Percentiles rank a stretch among this genome's conserved stretches.
phyloP scores from a whole-genome alignment of 805 yeast genomes.

The Starmerella sirachaensis region DNA sequence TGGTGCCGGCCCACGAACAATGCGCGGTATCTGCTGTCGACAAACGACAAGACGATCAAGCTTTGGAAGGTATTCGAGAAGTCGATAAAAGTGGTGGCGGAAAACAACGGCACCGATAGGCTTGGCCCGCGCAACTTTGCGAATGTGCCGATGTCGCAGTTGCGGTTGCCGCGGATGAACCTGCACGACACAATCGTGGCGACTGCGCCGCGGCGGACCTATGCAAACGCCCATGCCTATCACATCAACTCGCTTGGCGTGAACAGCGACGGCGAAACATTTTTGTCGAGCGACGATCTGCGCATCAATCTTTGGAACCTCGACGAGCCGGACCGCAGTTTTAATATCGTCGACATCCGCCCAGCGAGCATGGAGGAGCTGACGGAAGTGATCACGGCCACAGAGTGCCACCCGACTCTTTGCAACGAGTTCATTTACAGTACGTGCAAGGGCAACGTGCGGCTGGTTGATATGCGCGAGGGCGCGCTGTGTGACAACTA shows the following conservation, averaged over 20 bases:
- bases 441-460: conserved; percentile 88
- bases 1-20: conserved; percentile 85
- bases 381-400: conserved; percentile 93
- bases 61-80: conserved; percentile 93
- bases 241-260: conserved; percentile 93
- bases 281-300: conserved; percentile 82
- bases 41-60: conserved; percentile 97
- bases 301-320: conserved; percentile 93
- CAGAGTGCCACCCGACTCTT: conserved; percentile 86
- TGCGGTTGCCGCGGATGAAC: conserved; percentile 79
- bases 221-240: conserved; percentile 94
- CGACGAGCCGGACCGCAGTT: conserved; percentile 85
- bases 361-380: conserved; percentile 98
- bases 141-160: conserved; percentile 27
- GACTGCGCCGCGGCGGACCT: conserved; percentile 84
- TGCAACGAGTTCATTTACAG: conserved; percentile 94
- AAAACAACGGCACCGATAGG: conserved; percentile 62
- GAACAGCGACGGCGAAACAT: conserved; percentile 93
- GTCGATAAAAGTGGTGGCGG: conserved; percentile 81
- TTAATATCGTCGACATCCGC: conserved; percentile 93
- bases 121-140: conserved; percentile 23
- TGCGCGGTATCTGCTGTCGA: conserved; percentile 79
- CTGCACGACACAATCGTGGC: conserved; percentile 90
- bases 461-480: conserved; percentile 91
- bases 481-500: conserved; percentile 88